Conservation (phyloP, 1,284 basidiomycete genomes). For the Macrocybe sp. region DNA sequence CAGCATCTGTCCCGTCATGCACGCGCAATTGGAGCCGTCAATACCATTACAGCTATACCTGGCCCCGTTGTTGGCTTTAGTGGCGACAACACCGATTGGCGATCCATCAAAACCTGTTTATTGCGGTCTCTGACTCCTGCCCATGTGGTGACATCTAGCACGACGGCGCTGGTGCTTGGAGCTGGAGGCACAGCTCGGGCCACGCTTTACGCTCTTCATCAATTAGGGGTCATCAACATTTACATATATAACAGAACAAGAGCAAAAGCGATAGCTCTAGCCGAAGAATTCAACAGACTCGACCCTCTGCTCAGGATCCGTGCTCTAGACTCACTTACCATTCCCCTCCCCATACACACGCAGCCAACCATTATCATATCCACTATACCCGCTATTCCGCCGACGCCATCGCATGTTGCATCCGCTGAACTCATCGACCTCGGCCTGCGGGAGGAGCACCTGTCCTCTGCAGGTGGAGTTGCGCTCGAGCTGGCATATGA, state of each 20-base stretch:
- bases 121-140: constrained; percentile 18
- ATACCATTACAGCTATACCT: constrained; percentile 15
- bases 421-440: constrained; percentile 12
- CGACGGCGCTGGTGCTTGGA: constrained; percentile 21
- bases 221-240: constrained; percentile 21
- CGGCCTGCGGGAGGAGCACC: constrained; percentile 12
- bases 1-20: constrained; percentile 20
- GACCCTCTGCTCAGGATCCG: constrained; percentile 16
- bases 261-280: constrained; percentile 16
- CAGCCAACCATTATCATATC: constrained; percentile 23
- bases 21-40: constrained; percentile 20
- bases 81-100: constrained; percentile 23
- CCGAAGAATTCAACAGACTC: constrained; percentile 19
- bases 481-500: constrained; percentile 23
- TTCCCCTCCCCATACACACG: constrained; percentile 16
- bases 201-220: constrained; percentile 18
- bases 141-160: constrained; percentile 20
- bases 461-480: constrained; percentile 15
- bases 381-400: constrained; percentile 17
- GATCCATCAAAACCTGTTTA: constrained; percentile 19
- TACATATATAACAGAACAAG: constrained; percentile 20
- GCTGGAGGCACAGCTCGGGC: constrained; percentile 22
- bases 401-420: constrained; percentile 3
- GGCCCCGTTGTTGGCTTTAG: constrained; percentile 12
- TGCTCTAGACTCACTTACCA: constrained; percentile 16